Base-by-base conservation (phyloP, 179 eudicot genomes). In the Spergularia azorica region DNA sequence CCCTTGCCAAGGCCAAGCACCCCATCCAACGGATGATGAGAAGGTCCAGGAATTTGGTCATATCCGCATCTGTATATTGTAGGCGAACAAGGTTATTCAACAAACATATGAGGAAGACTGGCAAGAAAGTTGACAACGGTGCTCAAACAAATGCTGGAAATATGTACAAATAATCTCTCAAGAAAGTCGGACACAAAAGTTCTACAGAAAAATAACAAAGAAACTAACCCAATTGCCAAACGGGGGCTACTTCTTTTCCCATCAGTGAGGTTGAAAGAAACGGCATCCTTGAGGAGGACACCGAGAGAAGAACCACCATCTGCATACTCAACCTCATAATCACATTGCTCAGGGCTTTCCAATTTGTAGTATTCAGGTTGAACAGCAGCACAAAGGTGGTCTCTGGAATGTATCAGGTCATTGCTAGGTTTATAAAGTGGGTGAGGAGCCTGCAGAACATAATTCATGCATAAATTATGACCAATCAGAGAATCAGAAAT, bases 241-340 rank as follows among this genome's bases (percentile, higher is more conserved):
- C 81, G 85, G 66, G 97, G 94, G 63, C 74, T 79, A 38, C 79
- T 75, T 2, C 81, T 75, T 58, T 55, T 77, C 10, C 98, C 94
- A 70, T 85, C 89, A 72, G 88, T 87, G 61, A 91, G 83, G 66
- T 83, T 87, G 4, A 95, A 84, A 67, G 90, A 81, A 63, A 90
- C 79, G 21, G 41, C 56, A 79, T 95, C 99, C 67, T 82, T 87
- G 6, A 95, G 74, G 61, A 95, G 88, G 57, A 95, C 94, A 12
- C 99, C 99, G 71, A 94, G 74, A 57, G 99, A 95, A 15, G 97
- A 93, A 57, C 98, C 95, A 14, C 83, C 87, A 79, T 93, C 97
- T 17, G 98, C 97, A 55, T 95, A 95, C 76, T 83, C 87, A 66
- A 95, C 86, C 82, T 88, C 90, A 61, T 95, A 95, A 77, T 95